These are phyloP conservation scores for Alternaria longipes DNA, from an alignment of 2,329 filamentous ascomycete genomes.

Conservation along the genomic window DNA sequence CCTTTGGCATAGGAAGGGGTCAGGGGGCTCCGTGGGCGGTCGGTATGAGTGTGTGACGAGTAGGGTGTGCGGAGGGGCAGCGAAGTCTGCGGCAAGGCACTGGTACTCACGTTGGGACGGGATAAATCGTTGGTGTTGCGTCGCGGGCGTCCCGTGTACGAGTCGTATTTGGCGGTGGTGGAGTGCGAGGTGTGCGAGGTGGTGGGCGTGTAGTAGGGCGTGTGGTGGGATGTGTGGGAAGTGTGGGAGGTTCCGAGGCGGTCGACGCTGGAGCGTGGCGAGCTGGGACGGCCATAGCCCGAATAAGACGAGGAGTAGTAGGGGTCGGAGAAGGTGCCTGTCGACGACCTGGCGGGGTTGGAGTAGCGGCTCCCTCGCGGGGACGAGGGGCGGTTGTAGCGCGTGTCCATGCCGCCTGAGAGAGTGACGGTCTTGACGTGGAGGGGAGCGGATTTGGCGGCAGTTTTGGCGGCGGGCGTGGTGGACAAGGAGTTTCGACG, in stretches of 20 bases:
- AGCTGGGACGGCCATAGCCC: conserved; percentile 38
- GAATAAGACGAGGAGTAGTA: conserved; percentile 43
- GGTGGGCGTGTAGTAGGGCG: conserved; percentile 35
- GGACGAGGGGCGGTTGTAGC: conserved; percentile 47
- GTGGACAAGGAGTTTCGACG: conserved; percentile 36
- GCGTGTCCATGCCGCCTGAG: conserved; percentile 44
- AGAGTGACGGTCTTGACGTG: conserved; percentile 34
- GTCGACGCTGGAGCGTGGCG: conserved; percentile 48
- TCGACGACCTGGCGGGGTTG: conserved; percentile 49
- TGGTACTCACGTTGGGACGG: conserved; percentile 49
- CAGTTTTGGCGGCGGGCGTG: conserved; percentile 30
- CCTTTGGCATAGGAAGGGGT: conserved; percentile 46
- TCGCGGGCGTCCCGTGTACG: conserved; percentile 57
- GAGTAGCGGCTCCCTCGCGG: conserved; percentile 40
- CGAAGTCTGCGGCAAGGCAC: conserved; percentile 32
- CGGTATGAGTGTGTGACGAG: conserved; percentile 31
- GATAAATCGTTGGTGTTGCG: conserved; percentile 54
- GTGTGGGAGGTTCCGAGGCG: conserved; percentile 27
- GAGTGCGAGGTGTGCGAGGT: conserved; percentile 40
- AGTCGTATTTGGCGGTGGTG: conserved; percentile 51
- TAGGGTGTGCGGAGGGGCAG: conserved; percentile 47
- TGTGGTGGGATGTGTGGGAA: conserved; percentile 23
- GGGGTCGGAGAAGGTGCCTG: conserved; percentile 48
- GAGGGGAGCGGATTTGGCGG: conserved; percentile 31
- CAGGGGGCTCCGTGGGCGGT: conserved; percentile 55